Percentiles rank a stretch among this genome's conserved stretches.
phyloP scores from a whole-genome alignment of 352 stramenopile genomes.

The Elongisporangium senticosum region DNA sequence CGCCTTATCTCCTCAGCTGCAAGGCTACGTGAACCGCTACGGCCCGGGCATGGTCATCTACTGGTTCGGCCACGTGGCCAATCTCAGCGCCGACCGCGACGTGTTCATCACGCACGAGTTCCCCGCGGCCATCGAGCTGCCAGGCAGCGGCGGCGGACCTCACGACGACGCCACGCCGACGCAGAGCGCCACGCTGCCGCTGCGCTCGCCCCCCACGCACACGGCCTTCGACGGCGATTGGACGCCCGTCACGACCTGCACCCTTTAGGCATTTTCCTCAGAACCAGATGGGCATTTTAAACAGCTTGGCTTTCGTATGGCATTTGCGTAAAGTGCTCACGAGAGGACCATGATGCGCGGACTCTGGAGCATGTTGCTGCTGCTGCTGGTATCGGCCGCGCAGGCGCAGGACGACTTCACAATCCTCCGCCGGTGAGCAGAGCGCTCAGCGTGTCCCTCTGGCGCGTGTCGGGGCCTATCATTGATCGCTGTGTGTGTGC shows the following conservation, averaged over 20 bases:
- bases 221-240: conserved; percentile 37
- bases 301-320: background rate
- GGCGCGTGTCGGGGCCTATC: no score
- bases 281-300: background rate
- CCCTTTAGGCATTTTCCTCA: conserved; percentile 15
- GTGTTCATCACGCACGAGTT: conserved; percentile 63
- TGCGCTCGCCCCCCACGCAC: conserved; percentile 14
- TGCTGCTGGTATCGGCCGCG: conserved; percentile 8
- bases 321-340: conserved; percentile 4
- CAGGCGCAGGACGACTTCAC: conserved; percentile 17
- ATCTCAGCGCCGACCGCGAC: conserved; percentile 46
- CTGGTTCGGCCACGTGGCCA: conserved; percentile 72
- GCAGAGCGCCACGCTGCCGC: conserved; percentile 13
- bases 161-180: conserved; percentile 5
- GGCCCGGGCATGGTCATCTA: conserved; percentile 87
- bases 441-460: background rate
- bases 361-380: conserved; percentile 1
- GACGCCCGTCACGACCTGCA: conserved; percentile 27
- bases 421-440: conserved; percentile 9
- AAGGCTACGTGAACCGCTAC: conserved; percentile 81
- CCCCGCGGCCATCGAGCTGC: conserved; percentile 43
- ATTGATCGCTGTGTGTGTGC: background rate
- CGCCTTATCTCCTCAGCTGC: conserved; percentile 20
- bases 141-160: conserved; percentile 36
- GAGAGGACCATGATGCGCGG: conserved; percentile 12